Base-by-base conservation (phyloP, 768 basidiomycete species). In the Heimioporus sp. region DNA sequence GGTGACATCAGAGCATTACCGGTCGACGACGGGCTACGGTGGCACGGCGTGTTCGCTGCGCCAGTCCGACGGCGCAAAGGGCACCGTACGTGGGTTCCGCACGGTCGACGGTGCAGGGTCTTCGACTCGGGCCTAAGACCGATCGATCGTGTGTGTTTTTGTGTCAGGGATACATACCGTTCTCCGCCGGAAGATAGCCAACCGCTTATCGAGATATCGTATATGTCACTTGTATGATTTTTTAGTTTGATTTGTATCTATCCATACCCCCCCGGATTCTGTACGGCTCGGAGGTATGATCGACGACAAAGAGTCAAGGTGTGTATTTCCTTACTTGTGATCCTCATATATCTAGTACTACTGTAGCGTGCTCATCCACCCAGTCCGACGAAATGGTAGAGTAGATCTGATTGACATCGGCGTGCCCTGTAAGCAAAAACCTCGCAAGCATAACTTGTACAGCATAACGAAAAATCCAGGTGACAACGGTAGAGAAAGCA, bases 21-120 rank as follows among this genome's bases (percentile, higher is more conserved):
- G 66, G 2, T 53, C 64, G 21, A 61, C 64, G 21, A 61, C 62
- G 10, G 10, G 46, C 37, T 40, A 52, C n/a, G 49, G 64, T 40
- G 49, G 58, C 7, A 63, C 47, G 17, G 31, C 43, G 40, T 54
- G 50, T 62, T 21, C 53, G 10, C 48, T 10, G 5, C 36, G 17
- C n/a, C 61, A 61, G 35, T 64, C 50, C 2, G 47, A 51, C 3
- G 48, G 59, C 2, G 32, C 32, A 2, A 57, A 21, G 40, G 7
- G 48, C 24, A 24, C 24, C 24, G 24, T 3, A 13, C 15, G 17
- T 35, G 17, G 32, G 19, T 46, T 55, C 31, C 56, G 16, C 35
- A 10, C 16, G 12, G 34, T 15, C 34, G 34, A 15, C 12, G 34
- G 12, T 11, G 15, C 34, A 16, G 16, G 46, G 21, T 42, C 54